These are phyloP conservation scores for Irpex rosettiformis DNA, from an alignment of 1,284 basidiomycete genomes.

Conservation along the genomic window DNA sequence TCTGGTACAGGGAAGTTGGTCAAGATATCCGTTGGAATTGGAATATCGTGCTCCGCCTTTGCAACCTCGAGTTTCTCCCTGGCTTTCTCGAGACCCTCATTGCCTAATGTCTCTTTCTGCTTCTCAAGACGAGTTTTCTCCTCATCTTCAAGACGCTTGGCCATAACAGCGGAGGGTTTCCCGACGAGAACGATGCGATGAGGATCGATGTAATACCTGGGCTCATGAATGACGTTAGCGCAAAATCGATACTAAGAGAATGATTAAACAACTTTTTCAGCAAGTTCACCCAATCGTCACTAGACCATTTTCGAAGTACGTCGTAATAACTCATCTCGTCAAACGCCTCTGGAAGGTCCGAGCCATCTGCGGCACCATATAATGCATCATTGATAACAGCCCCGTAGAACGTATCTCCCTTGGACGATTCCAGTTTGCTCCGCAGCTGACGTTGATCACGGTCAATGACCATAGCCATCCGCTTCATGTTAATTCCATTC, in stretches of 20 bases:
- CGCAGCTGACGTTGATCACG: constrained; percentile 83
- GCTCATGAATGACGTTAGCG: constrained; percentile 9
- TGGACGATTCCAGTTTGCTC: constrained; percentile 71
- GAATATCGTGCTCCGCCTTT: constrained; percentile 82
- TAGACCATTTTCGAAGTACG: constrained; percentile 68
- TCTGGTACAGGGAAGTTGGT: constrained; percentile 85
- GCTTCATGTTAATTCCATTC: constrained; percentile 87
- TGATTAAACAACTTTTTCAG: constrained; percentile 63
- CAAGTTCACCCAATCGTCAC: constrained; percentile 77
- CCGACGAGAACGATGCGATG: constrained; percentile 77
- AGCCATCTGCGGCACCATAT: constrained; percentile 84
- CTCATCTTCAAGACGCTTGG: constrained; percentile 76
- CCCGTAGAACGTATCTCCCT: constrained; percentile 73
- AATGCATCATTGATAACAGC: constrained; percentile 85
- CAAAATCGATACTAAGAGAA: background rate
- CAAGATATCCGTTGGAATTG: constrained; percentile 81
- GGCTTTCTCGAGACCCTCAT: constrained; percentile 75
- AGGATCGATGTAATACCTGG: constrained; percentile 76
- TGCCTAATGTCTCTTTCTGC: constrained; percentile 74
- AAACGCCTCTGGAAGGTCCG: constrained; percentile 71
- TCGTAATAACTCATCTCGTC: constrained; percentile 80
- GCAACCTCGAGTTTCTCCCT: constrained; percentile 75
- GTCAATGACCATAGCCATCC: constrained; percentile 87
- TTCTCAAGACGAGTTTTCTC: constrained; percentile 77
- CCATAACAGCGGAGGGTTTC: constrained; percentile 86